Evolutionary conservation across 1,284 basidiomycete species (phyloP).

Genomic region (Austroboletus novae-zelandiae): DNA sequence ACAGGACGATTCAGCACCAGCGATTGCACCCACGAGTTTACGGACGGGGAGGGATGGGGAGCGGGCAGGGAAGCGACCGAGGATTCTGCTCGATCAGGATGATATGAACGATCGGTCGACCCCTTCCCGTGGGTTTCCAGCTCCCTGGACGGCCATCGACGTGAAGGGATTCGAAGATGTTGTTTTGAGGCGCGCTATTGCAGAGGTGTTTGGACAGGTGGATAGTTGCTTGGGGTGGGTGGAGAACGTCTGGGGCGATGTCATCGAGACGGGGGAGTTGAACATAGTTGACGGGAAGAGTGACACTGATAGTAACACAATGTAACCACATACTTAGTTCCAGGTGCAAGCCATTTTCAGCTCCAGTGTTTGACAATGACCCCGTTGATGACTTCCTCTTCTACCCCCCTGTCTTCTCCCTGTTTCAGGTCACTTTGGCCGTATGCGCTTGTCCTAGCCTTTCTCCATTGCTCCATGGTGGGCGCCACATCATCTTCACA

Average conservation of each 20-base stretch:
- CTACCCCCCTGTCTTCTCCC: slow-evolving; percentile 31
- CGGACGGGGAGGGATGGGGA: slow-evolving; percentile 41
- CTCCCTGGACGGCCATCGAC: slow-evolving; percentile 11
- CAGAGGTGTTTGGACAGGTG: slow-evolving; percentile 33
- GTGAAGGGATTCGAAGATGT: slow-evolving; percentile 51
- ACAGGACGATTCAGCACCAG: slow-evolving; percentile 1
- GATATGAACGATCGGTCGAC: slow-evolving; percentile 20
- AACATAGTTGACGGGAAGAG: neutral
- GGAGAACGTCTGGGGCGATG: slow-evolving; percentile 39
- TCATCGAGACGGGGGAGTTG: slow-evolving; percentile 17
- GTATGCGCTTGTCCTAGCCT: slow-evolving; percentile 8
- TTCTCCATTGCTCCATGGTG: no score
- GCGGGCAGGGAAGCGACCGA: slow-evolving; percentile 25
- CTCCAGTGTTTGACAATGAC: slow-evolving; percentile 44
- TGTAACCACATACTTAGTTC: no score
- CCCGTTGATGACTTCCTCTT: slow-evolving; percentile 43
- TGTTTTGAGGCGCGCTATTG: slow-evolving; percentile 34
- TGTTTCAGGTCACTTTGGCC: slow-evolving; percentile 34
- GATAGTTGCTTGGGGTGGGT: slow-evolving; percentile 40
- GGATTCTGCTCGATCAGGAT: slow-evolving; percentile 26
- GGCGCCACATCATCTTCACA: no score
- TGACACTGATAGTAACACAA: no score
- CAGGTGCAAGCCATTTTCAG: no score
- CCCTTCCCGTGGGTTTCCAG: slow-evolving; percentile 1
- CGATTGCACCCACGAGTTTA: slow-evolving; percentile 38